phyloP scores from a whole-genome alignment of 352 stramenopile species.

The Phytophthora lateralis region DNA sequence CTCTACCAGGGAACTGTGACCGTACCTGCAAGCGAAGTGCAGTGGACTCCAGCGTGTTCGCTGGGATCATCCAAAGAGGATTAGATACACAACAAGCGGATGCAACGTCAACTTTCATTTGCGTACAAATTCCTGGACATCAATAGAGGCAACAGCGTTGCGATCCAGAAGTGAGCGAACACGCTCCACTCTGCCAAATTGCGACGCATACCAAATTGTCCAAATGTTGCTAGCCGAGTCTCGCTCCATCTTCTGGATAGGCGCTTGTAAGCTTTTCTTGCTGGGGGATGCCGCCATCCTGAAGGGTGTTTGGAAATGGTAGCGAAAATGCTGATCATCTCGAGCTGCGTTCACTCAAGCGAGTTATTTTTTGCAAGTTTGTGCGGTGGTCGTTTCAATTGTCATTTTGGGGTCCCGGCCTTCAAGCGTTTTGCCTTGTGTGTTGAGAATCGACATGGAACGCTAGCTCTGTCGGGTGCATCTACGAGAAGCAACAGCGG shows the following conservation, averaged over 20 bases:
- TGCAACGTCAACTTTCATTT: background rate
- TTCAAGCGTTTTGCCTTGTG: conserved; percentile 19
- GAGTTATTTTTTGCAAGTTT: conserved; percentile 32
- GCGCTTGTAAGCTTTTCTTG: conserved; percentile 27
- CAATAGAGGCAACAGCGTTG: conserved; percentile 39
- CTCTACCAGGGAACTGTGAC: conserved; percentile 51
- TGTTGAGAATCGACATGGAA: conserved; percentile 35
- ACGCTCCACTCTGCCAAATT: conserved; percentile 58
- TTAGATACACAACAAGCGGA: background rate
- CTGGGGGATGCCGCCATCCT: conserved; percentile 15
- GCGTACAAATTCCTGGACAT: conserved; percentile 62
- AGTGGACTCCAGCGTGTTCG: conserved; percentile 62
- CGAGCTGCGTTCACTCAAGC: no score
- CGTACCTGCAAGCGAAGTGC: conserved; percentile 65
- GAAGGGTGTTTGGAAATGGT: background rate
- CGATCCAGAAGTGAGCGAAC: conserved; percentile 59
- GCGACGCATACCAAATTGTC: conserved; percentile 79
- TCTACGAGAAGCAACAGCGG: conserved; percentile 22
- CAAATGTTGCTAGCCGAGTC: conserved; percentile 46
- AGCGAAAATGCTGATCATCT: background rate
- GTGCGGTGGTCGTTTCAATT: conserved; percentile 31
- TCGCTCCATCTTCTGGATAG: conserved; percentile 32
- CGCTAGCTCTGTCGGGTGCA: conserved; percentile 22
- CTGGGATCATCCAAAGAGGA: conserved; percentile 24
- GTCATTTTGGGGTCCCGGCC: conserved; percentile 11